Base-by-base conservation (phyloP, 2,329 filamentous ascomycete genomes). In the Pseudogymnoascus sp. region DNA sequence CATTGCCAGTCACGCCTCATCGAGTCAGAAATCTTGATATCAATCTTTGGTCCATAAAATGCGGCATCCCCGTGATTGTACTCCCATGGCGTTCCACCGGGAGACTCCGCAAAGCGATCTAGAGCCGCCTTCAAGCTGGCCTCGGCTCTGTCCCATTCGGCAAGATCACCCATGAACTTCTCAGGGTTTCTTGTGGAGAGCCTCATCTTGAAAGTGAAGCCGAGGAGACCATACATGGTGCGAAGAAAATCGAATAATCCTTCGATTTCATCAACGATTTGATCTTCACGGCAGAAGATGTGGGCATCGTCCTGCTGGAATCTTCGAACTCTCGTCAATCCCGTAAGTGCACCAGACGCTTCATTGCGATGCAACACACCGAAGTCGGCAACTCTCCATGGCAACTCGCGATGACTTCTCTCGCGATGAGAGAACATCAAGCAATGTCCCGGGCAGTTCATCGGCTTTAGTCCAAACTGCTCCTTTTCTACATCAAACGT, bases 31-130 rank as follows among this genome's bases (percentile, higher is more conserved):
- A 99, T 93, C 67, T 91, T 96, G 73, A 99, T 95, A 72, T 99
- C 95, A 71, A 98, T 96, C 85, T 99, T 99, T 62, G 95, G 95
- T 1, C 95, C 95, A 76, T 99, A 99, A 79, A 98, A 99, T 62
- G 95, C 95, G 74, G 95, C 95, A 71, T 99, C 95, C 64, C 93
- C 95, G 66, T 92, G 89, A 77, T 98, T 96, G 62, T 96, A 81
- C 75, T 91, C 89, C 95, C 95, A 99, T 68, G 86, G 81, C 36
- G 86, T 83, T 66, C 88, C 84, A 62, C 81, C 81, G 60, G 78
- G 51, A 68, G 73, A 19, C 77, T 76, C 64, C 77, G 85, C 83
- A 76, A 97, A 98, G 67, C 87, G 83, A 68, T 95, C 84, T 60
- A 99, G 82, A 16, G 93, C 91, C 66, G 87, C 82, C 73, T 87